These are phyloP conservation scores for Lipomyces sp. DNA, from an alignment of 805 yeast species.

Conservation along the genomic window DNA sequence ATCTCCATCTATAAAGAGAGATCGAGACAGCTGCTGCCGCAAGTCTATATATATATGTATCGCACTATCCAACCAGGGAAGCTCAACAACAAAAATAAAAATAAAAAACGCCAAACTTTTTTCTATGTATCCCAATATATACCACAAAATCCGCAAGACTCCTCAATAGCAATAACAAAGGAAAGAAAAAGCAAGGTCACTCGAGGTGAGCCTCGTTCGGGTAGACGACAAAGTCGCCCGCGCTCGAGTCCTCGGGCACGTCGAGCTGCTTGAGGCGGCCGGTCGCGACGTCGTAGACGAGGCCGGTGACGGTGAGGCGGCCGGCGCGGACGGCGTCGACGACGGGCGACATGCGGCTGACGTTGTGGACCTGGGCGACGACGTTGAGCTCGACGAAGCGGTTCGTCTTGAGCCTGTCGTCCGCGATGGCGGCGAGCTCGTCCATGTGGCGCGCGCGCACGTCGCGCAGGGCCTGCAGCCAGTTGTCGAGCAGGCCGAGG, in stretches of 20 bases:
- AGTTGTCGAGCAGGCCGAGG: conserved; percentile 66
- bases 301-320: conserved; percentile 73
- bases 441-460: conserved; percentile 59
- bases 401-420: conserved; percentile 54
- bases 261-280: conserved; percentile 56
- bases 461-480: conserved; percentile 65
- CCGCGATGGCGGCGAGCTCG: conserved; percentile 49
- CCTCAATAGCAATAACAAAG: too few relatives aligned
- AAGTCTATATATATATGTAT: not conserved
- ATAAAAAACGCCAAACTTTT: too few relatives aligned
- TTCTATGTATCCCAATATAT: too few relatives aligned
- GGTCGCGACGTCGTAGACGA: conserved; percentile 76
- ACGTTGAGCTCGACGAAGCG: conserved; percentile 75
- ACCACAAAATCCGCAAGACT: too few relatives aligned
- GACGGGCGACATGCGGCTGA: conserved; percentile 62
- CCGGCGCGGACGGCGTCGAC: conserved; percentile 59
- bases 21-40: too few relatives aligned
- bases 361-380: conserved; percentile 62
- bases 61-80: too few relatives aligned
- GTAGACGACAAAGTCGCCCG: conserved; percentile 19
- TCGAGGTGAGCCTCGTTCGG: conserved; percentile 1
- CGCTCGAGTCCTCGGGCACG: conserved; percentile 37
- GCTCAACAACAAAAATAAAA: too few relatives aligned
- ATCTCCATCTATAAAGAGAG: too few relatives aligned
- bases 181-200: too few relatives aligned